Evolutionary conservation across 2,329 filamentous ascomycete species (phyloP), one percentile per base, ranked within the genome.

Genomic region (Pleurostoma richardsiae): DNA sequence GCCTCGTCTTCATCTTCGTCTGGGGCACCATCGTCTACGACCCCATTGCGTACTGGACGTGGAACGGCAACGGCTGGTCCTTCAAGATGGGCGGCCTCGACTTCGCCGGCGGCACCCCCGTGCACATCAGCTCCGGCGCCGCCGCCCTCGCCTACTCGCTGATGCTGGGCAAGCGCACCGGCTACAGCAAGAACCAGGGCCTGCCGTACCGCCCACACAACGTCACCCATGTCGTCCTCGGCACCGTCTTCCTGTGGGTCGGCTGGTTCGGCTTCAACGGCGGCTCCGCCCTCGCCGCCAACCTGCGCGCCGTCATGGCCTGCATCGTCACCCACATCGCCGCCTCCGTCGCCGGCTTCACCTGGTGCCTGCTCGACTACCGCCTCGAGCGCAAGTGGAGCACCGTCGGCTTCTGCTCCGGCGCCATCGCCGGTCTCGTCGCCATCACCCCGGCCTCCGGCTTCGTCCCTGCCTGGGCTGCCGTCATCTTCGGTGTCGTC

Each of bases 251-350:
- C 66, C 77, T 96, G 43, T 96, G 91, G 91, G 88, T 96, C 41
- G 90, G 91, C 49, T 96, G 90, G 91, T 94, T 96, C 63, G 91
- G 91, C 42, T 96, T 96, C 80, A 96, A 96, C 67, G 90, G 88
- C 45, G 91, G 91, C 52, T 80, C 86, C 4, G 91, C 90, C 3
- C 76, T 95, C 40, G 78, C 80, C 49, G 87, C 89, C 53, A 95
- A 94, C 71, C 72, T 95, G 56, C 88, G 91, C 50, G 88, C 91
- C 45, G 76, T 95, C 64, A 92, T 96, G 86, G 90, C 91, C 45
- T 87, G 86, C 58, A 80, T 94, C 43, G 88, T 92, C 52, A 96
- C 91, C 49, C 92, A 96, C 68, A 74, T 96, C 27, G 85, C 91
- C 41, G 91, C 91, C 26, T 88, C 83, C 36, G 80, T 88, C 29